A percentile compares a stretch with the other conserved stretches of the same genome.
These are phyloP conservation scores for Bolboschoenoplectus hybrid DNA, from an alignment of 202 grass and related monocot genomes.

Conservation along the genomic window DNA sequence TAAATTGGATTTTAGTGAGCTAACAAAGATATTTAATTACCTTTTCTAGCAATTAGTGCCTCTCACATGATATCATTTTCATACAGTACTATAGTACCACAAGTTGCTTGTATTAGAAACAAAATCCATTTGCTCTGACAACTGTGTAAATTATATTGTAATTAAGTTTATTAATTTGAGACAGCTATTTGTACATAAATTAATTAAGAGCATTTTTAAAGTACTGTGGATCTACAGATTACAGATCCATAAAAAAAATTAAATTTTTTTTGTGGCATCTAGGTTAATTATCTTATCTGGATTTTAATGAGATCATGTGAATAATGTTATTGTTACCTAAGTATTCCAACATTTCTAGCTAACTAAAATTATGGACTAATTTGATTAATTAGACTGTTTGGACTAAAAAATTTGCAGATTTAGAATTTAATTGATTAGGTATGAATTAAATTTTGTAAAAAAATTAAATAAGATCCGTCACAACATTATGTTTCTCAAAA, in stretches of 20 bases:
- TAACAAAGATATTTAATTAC: background rate
- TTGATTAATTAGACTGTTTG: background rate
- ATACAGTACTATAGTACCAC: constrained; percentile 28
- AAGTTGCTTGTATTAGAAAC: constrained; percentile 28
- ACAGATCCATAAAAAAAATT: constrained; percentile 13
- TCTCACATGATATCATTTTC: constrained; percentile 25
- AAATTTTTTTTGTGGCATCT: background rate
- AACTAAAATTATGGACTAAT: background rate
- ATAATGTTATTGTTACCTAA: background rate
- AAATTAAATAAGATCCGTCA: no score
- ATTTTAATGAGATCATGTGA: constrained; percentile 1
- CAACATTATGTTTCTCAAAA: no score
- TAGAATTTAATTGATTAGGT: background rate
- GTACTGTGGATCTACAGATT: background rate
- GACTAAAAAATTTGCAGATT: background rate
- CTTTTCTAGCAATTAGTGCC: background rate
- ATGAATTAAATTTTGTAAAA: no score
- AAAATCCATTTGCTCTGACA: constrained; percentile 31
- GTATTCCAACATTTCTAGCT: background rate
- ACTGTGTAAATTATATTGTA: background rate
- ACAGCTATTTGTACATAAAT: constrained; percentile 4
- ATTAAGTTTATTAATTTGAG: background rate
- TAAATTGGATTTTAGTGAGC: background rate
- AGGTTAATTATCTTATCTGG: background rate
- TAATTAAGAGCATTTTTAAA: background rate